phyloP scores from a whole-genome alignment of 2,329 filamentous ascomycete species.

The Fusarium clavum region DNA sequence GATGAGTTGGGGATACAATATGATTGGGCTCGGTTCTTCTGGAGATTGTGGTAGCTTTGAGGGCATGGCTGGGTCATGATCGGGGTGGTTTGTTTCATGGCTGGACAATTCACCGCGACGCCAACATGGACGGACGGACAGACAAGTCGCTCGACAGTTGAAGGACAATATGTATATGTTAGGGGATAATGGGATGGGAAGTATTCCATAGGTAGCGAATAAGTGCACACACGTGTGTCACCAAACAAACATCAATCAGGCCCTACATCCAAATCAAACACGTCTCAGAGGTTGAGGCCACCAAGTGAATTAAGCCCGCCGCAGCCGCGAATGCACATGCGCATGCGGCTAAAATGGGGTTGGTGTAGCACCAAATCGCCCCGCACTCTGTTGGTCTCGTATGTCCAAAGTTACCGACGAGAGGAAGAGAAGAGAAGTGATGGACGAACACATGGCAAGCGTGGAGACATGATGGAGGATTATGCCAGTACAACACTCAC shows the following conservation, averaged over 20 bases:
- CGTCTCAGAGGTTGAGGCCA: constrained; percentile 26
- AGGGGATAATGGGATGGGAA: constrained; percentile 16
- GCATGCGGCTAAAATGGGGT: constrained; percentile 25
- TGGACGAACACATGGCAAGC: constrained; percentile 10
- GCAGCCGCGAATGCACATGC: constrained; percentile 22
- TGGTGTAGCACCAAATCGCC: constrained; percentile 26
- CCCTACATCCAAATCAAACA: constrained; percentile 1
- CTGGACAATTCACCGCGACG: constrained; percentile 7
- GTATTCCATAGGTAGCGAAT: constrained; percentile 20
- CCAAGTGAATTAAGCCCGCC: constrained; percentile 24
- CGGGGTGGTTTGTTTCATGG: neutral
- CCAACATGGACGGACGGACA: constrained; percentile 13
- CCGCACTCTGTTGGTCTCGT: constrained; percentile 22
- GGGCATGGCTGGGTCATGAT: neutral
- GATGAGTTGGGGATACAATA: neutral
- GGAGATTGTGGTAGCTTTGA: neutral
- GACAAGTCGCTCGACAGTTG: constrained; percentile 31
- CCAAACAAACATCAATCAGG: constrained; percentile 1
- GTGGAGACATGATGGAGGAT: constrained; percentile 4
- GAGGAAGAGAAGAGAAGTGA: constrained; percentile 12
- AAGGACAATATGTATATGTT: constrained; percentile 19
- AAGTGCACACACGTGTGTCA: constrained; percentile 15
- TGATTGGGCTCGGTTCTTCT: neutral
- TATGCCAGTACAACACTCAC: constrained; percentile 2
- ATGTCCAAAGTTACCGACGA: constrained; percentile 1